Percentiles rank a stretch among this genome's conserved stretches.
Evolutionary conservation across 1,284 basidiomycete species (phyloP).

Genomic region (Kalmanozyma brasiliensis): DNA sequence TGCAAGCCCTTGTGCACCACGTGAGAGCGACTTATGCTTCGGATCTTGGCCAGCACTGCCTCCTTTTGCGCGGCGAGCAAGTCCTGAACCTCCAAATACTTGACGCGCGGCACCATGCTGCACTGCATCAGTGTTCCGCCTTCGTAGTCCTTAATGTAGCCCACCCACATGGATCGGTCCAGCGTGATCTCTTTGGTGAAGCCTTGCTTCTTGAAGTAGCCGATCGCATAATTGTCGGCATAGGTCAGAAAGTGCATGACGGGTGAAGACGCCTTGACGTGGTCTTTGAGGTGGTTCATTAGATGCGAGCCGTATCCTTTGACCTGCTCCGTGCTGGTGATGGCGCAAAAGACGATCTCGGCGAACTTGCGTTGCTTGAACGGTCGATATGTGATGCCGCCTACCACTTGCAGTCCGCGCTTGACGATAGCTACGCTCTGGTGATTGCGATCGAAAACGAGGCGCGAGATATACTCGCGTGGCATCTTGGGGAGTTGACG

Average conservation of each 20-base stretch:
- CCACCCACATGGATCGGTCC: conserved; percentile 91
- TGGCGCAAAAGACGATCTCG: conserved; percentile 99
- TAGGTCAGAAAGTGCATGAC: conserved; percentile 97
- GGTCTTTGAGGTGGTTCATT: conserved; percentile 98
- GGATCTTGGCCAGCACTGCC: conserved; percentile 79
- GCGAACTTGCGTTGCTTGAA: conserved; percentile 95
- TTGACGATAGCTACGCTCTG: conserved; percentile 94
- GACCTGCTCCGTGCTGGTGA: conserved; percentile 94
- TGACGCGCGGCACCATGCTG: conserved; percentile 87
- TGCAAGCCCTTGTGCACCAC: conserved; percentile 84
- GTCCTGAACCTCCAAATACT: conserved; percentile 85
- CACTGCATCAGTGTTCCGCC: conserved; percentile 99
- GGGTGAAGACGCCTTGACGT: conserved; percentile 81
- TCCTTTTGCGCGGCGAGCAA: conserved; percentile 86
- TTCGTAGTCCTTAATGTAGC: conserved; percentile 99
- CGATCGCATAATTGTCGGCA: conserved; percentile 98
- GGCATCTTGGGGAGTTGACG: conserved; percentile 99
- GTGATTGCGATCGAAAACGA: conserved; percentile 93
- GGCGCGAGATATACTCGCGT: conserved; percentile 93
- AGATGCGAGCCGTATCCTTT: conserved; percentile 98
- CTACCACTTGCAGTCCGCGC: conserved; percentile 92
- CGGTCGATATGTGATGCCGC: conserved; percentile 96
- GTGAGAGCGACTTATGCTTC: conserved; percentile 86
- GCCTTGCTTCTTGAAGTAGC: conserved; percentile 95
- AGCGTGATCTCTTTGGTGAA: conserved; percentile 97